Evolutionary conservation across 108 stramenopile genomes (phyloP), one percentile per base, ranked within the genome.

Genomic region (Mayamaea pseudoterrestris): DNA sequence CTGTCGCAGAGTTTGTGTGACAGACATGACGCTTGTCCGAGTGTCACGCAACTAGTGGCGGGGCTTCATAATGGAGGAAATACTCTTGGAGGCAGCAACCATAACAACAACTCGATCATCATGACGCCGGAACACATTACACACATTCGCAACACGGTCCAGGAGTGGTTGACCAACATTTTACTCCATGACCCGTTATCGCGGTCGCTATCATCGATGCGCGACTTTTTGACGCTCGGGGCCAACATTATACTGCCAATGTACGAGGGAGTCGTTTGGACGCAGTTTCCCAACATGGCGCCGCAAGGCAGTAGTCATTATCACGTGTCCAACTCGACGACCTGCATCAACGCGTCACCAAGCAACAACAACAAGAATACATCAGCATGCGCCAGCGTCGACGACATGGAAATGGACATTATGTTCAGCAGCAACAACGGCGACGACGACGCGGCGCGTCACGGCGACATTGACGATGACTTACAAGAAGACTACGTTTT

Each of bases 331-430:
- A 34, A 13, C 13, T 13, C 9, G 9, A 9, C 25, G 41, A 11
- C 14, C 7, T n/a, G 16, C n/a, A 4, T 9, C 16, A 27, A 27
- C 26, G 20, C 5, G 9, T 29, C 18, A 7, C 17, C 14, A 12
- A 55, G 30, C 37, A 44, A 27, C 44, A 28, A 24, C n/a, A 35
- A 47, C 2, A 5, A 3, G 5, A 28, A 28, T 14, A 20, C 18
- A 3, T 16, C 20, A 6, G 22, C 47, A 22, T 27, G 26, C 42
- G 31, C 16, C 37, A 63, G 63, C 37, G 40, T 76, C 7, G 87
- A 80, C 54, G 88, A 90, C 30, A 85, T 90, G 88, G 76, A 78
- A 24, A 85, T 85, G 83, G 80, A 74, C 13, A 76, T 78, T 26
- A 79, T 81, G 77, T 80, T 76, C 46, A 47, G 52, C 6, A 56